Conservation (phyloP, 1,284 basidiomycete species). For the Cutaneotrichosporon mucoides region DNA sequence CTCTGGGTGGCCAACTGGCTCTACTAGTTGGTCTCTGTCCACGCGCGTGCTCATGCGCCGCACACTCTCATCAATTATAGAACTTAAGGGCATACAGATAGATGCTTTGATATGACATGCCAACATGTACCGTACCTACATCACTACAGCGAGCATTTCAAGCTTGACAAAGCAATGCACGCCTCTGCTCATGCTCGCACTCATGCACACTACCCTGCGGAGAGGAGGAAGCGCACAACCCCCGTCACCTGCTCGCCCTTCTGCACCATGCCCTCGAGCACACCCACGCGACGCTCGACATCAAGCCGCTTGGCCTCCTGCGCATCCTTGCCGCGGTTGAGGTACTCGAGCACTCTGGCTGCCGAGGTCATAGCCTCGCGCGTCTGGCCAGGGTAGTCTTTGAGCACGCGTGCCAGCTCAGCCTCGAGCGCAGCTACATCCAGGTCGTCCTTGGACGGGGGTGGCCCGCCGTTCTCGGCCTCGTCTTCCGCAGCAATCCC, state of each 20-base stretch:
- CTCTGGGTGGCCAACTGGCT: constrained; percentile 49
- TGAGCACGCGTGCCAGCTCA: constrained; percentile 26
- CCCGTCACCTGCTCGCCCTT: constrained; percentile 41
- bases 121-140: neutral
- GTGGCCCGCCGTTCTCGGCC: neutral
- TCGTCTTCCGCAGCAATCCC: constrained; percentile 44
- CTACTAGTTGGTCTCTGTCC: too few species aligned
- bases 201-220: too few species aligned
- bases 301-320: constrained; percentile 45
- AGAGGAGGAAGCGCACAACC: constrained; percentile 44
- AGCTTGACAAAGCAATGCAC: too few species aligned
- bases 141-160: too few species aligned
- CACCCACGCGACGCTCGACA: constrained; percentile 40
- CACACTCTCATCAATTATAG: too few species aligned
- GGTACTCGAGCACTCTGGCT: constrained; percentile 37
- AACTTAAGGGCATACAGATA: neutral
- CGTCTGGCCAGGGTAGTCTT: constrained; percentile 33
- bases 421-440: constrained; percentile 19
- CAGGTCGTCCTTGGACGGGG: constrained; percentile 1
- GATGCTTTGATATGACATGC: neutral
- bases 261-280: constrained; percentile 45
- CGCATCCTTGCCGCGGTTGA: constrained; percentile 35
- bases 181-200: too few species aligned
- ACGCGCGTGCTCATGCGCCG: too few species aligned
- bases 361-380: constrained; percentile 36